These are phyloP conservation scores for Phytopythium cucurbitacearum DNA, from an alignment of 352 stramenopile genomes.

Conservation along the genomic window DNA sequence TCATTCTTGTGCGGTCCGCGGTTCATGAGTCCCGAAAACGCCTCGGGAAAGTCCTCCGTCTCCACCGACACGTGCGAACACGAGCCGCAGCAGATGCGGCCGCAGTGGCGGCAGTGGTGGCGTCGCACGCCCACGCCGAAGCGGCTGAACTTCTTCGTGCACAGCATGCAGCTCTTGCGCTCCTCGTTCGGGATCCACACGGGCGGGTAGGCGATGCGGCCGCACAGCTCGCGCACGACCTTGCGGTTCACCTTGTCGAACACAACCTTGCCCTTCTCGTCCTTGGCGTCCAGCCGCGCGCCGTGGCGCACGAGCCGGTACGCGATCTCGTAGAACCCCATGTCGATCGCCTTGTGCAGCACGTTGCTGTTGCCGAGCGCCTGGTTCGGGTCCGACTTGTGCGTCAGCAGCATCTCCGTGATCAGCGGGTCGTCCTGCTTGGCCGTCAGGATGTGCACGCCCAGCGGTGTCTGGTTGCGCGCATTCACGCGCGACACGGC, in stretches of 20 bases:
- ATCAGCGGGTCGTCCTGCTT: slow-evolving; percentile 75
- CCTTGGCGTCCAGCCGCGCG: slow-evolving; percentile 72
- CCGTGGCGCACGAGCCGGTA: slow-evolving; percentile 73
- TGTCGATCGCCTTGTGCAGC: slow-evolving; percentile 72
- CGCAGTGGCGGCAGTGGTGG: slow-evolving; percentile 86
- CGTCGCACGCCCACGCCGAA: slow-evolving; percentile 62
- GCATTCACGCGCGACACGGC: slow-evolving; percentile 58
- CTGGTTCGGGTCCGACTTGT: slow-evolving; percentile 72
- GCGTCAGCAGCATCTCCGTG: slow-evolving; percentile 72
- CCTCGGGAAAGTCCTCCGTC: slow-evolving; percentile 59
- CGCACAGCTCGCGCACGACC: slow-evolving; percentile 63
- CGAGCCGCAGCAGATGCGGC: slow-evolving; percentile 69
- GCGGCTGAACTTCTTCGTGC: slow-evolving; percentile 60
- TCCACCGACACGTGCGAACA: slow-evolving; percentile 76
- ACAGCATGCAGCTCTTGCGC: slow-evolving; percentile 77
- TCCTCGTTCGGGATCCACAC: slow-evolving; percentile 81
- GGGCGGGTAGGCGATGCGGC: slow-evolving; percentile 72
- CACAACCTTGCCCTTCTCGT: slow-evolving; percentile 70
- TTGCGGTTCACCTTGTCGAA: slow-evolving; percentile 83
- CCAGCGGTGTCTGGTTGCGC: slow-evolving; percentile 67
- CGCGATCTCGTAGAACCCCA: slow-evolving; percentile 67
- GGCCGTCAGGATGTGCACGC: slow-evolving; percentile 73
- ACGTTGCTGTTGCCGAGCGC: slow-evolving; percentile 58
- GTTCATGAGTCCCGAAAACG: slow-evolving; percentile 45
- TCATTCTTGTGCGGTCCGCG: slow-evolving; percentile 33